Conservation (phyloP, 441 rosid genomes). For the Adansonia rubrostipa region DNA sequence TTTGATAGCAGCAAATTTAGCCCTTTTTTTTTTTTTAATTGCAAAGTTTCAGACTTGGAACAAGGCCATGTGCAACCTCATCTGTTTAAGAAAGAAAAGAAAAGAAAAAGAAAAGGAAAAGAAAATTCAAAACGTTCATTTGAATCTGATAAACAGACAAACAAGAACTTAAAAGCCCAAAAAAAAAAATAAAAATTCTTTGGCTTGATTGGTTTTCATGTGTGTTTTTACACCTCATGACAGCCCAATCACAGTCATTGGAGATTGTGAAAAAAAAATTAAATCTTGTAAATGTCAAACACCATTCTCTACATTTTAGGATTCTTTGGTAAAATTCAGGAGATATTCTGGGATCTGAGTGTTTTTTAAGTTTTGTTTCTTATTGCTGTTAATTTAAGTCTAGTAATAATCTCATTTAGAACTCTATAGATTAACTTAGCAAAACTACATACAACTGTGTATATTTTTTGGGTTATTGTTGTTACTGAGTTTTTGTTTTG, state of each 20-base stretch:
- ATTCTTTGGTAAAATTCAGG: conserved; percentile 19
- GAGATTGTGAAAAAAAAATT: conserved; percentile 11
- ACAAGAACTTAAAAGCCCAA: not conserved
- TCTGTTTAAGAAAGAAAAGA: conserved; percentile 31
- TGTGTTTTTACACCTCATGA: conserved; percentile 30
- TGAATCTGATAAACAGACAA: conserved; percentile 18
- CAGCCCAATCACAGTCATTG: conserved; percentile 35
- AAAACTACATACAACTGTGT: not conserved
- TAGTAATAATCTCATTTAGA: not conserved
- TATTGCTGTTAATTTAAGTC: not conserved
- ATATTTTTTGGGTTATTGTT: not conserved
- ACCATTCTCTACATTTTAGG: not conserved
- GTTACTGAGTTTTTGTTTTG: conserved; percentile 25
- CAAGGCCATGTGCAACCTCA: conserved; percentile 39
- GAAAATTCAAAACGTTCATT: conserved; percentile 14
- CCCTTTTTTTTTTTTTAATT: not conserved
- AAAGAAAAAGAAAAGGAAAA: not conserved
- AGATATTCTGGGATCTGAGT: conserved; percentile 47
- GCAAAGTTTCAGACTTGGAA: not conserved
- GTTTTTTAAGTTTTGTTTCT: not conserved
- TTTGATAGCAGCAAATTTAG: not conserved
- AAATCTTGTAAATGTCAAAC: not conserved
- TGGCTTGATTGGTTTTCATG: not conserved
- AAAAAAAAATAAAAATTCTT: not conserved
- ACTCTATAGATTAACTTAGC: conserved; percentile 23